Conservation (phyloP, 257 asterid species). For the Petunia axillaris region DNA sequence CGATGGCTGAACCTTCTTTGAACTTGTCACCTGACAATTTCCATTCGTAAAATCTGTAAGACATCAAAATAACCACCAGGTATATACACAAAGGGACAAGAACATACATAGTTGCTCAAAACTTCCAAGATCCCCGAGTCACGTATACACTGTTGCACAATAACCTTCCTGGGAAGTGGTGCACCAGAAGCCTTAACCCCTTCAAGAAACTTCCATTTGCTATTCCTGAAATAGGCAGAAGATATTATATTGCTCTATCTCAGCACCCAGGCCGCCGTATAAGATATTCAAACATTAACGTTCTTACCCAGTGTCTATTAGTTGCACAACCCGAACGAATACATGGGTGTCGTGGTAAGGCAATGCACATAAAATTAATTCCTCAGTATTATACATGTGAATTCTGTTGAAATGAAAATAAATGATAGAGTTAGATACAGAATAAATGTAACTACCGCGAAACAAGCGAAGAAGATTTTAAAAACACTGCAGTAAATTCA, state of each 20-base stretch:
- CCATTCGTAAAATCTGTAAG: conserved; percentile 36
- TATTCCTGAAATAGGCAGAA: conserved; percentile 58
- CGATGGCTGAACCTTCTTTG: conserved; percentile 66
- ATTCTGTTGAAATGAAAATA: conserved; percentile 48
- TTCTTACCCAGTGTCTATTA: conserved; percentile 71
- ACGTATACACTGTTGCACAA: conserved; percentile 78
- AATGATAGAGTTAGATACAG: neutral
- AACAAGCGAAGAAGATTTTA: neutral
- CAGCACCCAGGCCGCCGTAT: neutral
- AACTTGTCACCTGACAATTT: conserved; percentile 59
- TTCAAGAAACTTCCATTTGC: conserved; percentile 84
- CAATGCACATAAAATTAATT: conserved; percentile 77
- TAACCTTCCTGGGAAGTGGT: conserved; percentile 73
- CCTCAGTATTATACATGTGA: conserved; percentile 73
- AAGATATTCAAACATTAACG: conserved; percentile 1
- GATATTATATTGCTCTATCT: neutral
- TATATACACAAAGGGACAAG: conserved; percentile 22
- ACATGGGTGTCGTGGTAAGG: conserved; percentile 89
- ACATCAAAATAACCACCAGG: conserved; percentile 15
- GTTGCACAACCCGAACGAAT: conserved; percentile 74
- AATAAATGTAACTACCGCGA: conserved; percentile 9
- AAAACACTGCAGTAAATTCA: neutral
- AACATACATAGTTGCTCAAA: conserved; percentile 74
- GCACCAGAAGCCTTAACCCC: conserved; percentile 91
- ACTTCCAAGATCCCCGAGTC: conserved; percentile 80